A percentile compares a stretch with the other conserved stretches of the same genome.
Conservation (phyloP, 257 asterid species). For the Solanum rostratum region DNA sequence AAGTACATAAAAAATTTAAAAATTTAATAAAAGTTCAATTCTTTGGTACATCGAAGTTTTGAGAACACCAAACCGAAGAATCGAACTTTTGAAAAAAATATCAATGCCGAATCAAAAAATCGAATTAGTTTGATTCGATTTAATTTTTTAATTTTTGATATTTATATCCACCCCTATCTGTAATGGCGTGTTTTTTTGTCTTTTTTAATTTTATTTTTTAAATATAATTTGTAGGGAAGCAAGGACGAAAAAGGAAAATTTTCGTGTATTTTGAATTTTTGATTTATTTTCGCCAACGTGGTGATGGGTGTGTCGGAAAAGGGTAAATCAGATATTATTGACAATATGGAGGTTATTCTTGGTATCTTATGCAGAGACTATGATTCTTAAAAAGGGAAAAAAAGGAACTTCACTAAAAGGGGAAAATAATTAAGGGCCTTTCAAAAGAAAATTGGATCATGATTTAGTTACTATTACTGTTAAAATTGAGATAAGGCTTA, state of each 20-base stretch:
- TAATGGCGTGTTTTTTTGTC: background rate
- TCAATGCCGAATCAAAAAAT: no score
- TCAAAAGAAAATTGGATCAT: background rate
- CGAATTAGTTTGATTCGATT: no score
- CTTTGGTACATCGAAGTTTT: no score
- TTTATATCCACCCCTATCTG: no score
- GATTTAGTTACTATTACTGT: background rate
- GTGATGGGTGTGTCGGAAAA: background rate
- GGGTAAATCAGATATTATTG: background rate
- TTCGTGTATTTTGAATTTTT: background rate
- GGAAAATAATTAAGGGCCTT: background rate
- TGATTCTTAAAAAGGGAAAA: background rate
- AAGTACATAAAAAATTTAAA: no score
- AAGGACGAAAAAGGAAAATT: background rate
- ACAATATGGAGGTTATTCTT: background rate
- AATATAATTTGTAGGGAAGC: background rate
- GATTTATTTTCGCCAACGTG: background rate
- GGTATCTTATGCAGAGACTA: background rate
- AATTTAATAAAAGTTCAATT: no score
- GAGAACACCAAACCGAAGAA: no score
- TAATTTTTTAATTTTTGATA: no score
- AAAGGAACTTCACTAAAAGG: background rate
- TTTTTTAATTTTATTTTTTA: background rate
- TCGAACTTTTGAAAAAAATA: no score
- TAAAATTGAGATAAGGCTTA: background rate